These are phyloP conservation scores for Proliferodiscus dingleyae DNA, from an alignment of 2,329 filamentous ascomycete species.

Conservation along the genomic window DNA sequence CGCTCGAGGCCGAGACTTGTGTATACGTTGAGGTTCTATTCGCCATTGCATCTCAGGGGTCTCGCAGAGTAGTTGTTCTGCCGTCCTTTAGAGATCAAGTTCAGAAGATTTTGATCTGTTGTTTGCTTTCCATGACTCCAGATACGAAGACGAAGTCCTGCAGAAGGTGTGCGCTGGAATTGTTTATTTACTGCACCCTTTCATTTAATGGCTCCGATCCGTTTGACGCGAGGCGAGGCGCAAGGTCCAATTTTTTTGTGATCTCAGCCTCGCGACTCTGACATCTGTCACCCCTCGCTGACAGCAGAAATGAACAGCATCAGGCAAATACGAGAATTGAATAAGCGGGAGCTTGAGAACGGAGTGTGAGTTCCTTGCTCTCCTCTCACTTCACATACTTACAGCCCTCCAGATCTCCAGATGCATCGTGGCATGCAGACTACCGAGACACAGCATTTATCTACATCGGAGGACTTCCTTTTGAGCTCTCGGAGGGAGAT, in stretches of 20 bases:
- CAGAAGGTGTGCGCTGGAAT: no score
- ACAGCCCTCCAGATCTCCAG: conserved; percentile 55
- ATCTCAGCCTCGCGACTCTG: not conserved
- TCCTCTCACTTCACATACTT: conserved; percentile 3
- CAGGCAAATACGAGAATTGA: conserved; percentile 84
- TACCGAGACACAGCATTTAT: conserved; percentile 96
- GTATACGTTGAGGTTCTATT: conserved; percentile 38
- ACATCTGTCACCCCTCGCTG: not conserved
- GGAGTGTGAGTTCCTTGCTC: conserved; percentile 55
- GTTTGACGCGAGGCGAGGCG: no score
- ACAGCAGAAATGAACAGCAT: conserved; percentile 77
- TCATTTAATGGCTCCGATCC: no score
- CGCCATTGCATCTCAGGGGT: conserved; percentile 22
- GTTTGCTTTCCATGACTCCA: no score
- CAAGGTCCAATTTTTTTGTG: not conserved
- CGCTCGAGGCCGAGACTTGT: conserved; percentile 49
- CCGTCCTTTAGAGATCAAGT: no score
- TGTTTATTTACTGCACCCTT: no score
- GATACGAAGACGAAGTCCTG: no score
- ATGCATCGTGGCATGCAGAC: conserved; percentile 94
- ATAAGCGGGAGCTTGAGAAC: conserved; percentile 89
- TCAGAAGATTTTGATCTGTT: no score
- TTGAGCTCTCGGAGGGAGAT: conserved; percentile 91
- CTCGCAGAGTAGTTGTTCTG: no score
- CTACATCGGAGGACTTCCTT: conserved; percentile 91